phyloP scores from a whole-genome alignment of 1,284 basidiomycete species.

The Phellopilus nigrolimitatus region DNA sequence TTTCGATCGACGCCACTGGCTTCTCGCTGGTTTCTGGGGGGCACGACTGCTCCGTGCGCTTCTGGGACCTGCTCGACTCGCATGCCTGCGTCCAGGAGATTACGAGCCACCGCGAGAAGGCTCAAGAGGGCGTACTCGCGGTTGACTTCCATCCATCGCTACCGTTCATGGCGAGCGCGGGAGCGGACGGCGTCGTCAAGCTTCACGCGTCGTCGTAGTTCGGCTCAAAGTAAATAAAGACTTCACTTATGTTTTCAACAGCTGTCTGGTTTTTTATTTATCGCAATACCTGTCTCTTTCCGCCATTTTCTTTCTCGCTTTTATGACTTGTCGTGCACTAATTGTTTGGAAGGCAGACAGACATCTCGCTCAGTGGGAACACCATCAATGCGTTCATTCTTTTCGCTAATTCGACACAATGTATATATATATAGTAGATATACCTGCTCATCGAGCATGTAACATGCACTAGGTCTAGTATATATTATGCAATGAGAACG shows the following conservation, averaged over 20 bases:
- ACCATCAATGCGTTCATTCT: constrained; percentile 3
- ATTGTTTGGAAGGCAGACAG: constrained; percentile 15
- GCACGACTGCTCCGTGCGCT: constrained; percentile 90
- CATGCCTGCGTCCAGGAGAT: constrained; percentile 87
- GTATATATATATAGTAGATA: constrained; percentile 14
- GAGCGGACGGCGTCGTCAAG: constrained; percentile 93
- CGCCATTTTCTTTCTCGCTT: background rate
- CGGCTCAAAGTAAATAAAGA: too few species aligned
- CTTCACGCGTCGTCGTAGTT: constrained; percentile 74
- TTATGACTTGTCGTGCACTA: constrained; percentile 7
- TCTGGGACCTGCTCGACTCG: constrained; percentile 90
- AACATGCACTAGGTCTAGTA: too few species aligned
- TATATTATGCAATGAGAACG: too few species aligned
- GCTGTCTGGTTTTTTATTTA: constrained; percentile 12
- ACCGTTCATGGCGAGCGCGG: constrained; percentile 87
- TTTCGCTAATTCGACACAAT: constrained; percentile 10
- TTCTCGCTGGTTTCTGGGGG: constrained; percentile 87
- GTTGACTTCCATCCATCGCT: constrained; percentile 82
- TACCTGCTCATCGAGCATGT: constrained; percentile 14
- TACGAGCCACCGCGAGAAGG: constrained; percentile 82
- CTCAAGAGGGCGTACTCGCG: constrained; percentile 85
- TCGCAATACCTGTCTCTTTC: constrained; percentile 9
- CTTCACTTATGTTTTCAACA: constrained; percentile 15
- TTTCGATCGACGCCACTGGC: constrained; percentile 85
- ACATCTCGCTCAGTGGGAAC: constrained; percentile 4